Evolutionary conservation across 129 eudicot genomes (phyloP).

Genomic region (Tanacetum coccineum): DNA sequence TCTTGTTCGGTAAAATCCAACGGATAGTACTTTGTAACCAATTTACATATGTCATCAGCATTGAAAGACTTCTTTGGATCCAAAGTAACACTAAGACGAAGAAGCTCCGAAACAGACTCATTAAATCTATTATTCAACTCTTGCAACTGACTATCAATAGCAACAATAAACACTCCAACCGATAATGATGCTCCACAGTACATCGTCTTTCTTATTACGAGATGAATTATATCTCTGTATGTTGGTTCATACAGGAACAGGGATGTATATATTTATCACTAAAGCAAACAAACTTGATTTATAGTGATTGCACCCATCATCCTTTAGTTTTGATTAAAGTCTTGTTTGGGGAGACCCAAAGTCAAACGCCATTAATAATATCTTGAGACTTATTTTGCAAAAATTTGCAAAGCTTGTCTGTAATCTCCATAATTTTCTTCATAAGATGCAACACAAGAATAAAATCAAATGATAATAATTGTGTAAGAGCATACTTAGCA

Average conservation of each 20-base stretch:
- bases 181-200: background rate
- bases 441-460: background rate
- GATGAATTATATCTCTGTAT: background rate
- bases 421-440: background rate
- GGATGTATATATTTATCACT: too few relatives aligned
- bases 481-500: background rate
- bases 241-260: too few relatives aligned
- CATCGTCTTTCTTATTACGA: background rate
- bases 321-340: background rate
- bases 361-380: background rate
- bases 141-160: slow-evolving; percentile 8
- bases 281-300: background rate
- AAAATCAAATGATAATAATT: background rate
- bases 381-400: background rate
- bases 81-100: background rate
- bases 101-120: slow-evolving; percentile 1
- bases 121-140: slow-evolving; percentile 10
- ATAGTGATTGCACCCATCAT: background rate
- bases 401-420: background rate
- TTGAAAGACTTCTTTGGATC: background rate
- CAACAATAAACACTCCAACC: slow-evolving; percentile 7
- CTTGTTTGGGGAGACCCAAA: background rate
- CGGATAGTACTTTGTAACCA: background rate
- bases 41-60: background rate
- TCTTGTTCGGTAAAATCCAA: slow-evolving; percentile 10